Conservation (phyloP, 768 basidiomycete species). For the Termitomyces bulborhizus region DNA sequence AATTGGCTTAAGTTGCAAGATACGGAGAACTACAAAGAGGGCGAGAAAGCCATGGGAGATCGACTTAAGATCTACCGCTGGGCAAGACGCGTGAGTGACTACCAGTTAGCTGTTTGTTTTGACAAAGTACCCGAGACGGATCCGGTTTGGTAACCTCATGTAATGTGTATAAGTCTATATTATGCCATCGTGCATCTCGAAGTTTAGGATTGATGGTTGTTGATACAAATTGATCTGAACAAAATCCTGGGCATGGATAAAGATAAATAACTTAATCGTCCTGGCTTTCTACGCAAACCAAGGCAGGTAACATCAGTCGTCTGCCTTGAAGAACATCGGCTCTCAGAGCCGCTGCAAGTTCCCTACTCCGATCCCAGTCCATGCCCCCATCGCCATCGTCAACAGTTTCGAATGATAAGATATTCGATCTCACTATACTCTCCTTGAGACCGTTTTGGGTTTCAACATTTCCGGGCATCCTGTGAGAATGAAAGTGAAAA, state of each 20-base stretch:
- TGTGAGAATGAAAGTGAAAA: neutral
- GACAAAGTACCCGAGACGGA: slow-evolving; percentile 16
- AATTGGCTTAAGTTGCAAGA: slow-evolving; percentile 20
- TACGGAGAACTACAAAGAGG: slow-evolving; percentile 14
- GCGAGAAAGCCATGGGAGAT: slow-evolving; percentile 12
- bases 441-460: neutral
- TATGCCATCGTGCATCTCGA: too few relatives aligned
- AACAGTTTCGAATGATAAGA: slow-evolving; percentile 20
- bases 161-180: neutral
- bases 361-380: slow-evolving; percentile 30
- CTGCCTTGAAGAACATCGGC: slow-evolving; percentile 23
- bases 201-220: neutral
- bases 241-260: neutral
- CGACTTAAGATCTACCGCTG: slow-evolving; percentile 19
- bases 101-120: slow-evolving; percentile 19
- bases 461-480: slow-evolving; percentile 2
- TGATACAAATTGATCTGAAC: neutral
- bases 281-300: slow-evolving; percentile 26
- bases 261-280: neutral
- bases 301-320: slow-evolving; percentile 22
- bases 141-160: slow-evolving; percentile 15
- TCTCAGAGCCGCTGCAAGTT: slow-evolving; percentile 24
- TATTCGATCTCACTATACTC: neutral
- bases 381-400: slow-evolving; percentile 23
- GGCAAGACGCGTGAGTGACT: slow-evolving; percentile 17